These are phyloP conservation scores for Hymenotorrendiella dingleyae DNA, from an alignment of 2,329 filamentous ascomycete species.

Conservation along the genomic window DNA sequence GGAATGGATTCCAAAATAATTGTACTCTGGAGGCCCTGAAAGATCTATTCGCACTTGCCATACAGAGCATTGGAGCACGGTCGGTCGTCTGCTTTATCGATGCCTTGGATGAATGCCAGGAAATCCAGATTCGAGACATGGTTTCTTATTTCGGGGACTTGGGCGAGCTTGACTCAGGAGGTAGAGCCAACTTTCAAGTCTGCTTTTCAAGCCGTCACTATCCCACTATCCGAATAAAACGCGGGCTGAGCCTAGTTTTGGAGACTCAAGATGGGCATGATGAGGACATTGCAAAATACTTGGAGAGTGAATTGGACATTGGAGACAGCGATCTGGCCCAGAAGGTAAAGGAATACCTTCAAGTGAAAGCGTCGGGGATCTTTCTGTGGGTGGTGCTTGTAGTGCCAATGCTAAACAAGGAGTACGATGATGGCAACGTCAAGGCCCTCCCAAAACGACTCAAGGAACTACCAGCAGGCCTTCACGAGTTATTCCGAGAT, in stretches of 20 bases:
- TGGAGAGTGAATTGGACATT: neutral
- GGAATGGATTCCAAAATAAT: conserved; percentile 2
- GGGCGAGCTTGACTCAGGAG: neutral
- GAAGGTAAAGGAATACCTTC: neutral
- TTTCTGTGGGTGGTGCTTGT: neutral
- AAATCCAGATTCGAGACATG: conserved; percentile 30
- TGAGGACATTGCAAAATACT: neutral
- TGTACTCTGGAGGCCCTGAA: conserved; percentile 24
- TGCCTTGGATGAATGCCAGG: conserved; percentile 41
- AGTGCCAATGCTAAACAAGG: neutral
- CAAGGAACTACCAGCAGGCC: conserved; percentile 28
- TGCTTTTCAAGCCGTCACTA: conserved; percentile 29
- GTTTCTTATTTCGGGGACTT: conserved; percentile 26
- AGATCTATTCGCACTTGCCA: conserved; percentile 20
- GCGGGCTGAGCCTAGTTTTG: conserved; percentile 16
- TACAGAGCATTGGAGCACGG: conserved; percentile 20
- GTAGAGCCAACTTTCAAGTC: conserved; percentile 12
- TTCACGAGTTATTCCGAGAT: conserved; percentile 16
- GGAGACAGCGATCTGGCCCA: neutral
- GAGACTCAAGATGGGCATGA: conserved; percentile 17
- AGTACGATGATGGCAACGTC: neutral
- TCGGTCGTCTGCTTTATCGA: conserved; percentile 36
- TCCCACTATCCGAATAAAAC: conserved; percentile 20
- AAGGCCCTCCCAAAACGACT: conserved; percentile 27
- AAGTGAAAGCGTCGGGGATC: neutral